Percentiles rank a stretch among this genome's conserved stretches.
These are phyloP conservation scores for Ascobolus immersus DNA, from an alignment of 495 filamentous ascomycete genomes.

Conservation along the genomic window DNA sequence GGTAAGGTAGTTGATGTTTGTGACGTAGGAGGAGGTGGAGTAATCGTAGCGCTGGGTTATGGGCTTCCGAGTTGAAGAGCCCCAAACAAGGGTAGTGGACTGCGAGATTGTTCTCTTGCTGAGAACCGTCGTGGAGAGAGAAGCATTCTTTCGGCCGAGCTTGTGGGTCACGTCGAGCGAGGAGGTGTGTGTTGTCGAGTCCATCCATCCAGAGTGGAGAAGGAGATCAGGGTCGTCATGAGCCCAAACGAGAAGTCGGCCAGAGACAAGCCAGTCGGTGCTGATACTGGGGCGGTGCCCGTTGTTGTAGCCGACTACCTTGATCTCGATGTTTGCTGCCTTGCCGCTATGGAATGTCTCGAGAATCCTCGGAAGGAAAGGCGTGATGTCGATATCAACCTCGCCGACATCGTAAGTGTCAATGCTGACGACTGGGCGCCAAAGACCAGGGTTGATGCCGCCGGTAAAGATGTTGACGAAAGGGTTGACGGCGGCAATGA, in stretches of 20 bases:
- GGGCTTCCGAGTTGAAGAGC: slow-evolving; percentile 28
- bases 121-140: slow-evolving; percentile 3
- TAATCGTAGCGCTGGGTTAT: slow-evolving; percentile 34
- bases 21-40: too few relatives aligned
- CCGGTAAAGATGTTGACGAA: slow-evolving; percentile 77
- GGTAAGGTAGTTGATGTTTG: too few relatives aligned
- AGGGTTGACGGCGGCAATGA: slow-evolving; percentile 64
- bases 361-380: slow-evolving; percentile 43
- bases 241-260: slow-evolving; percentile 56
- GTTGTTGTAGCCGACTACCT: slow-evolving; percentile 35
- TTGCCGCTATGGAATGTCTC: too few relatives aligned
- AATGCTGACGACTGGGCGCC: slow-evolving; percentile 65
- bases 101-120: slow-evolving; percentile 10
- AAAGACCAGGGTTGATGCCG: slow-evolving; percentile 55
- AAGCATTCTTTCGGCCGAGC: neutral
- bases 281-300: slow-evolving; percentile 34
- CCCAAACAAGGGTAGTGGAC: slow-evolving; percentile 11
- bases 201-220: too few relatives aligned
- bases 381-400: slow-evolving; percentile 65
- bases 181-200: slow-evolving; percentile 28
- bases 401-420: slow-evolving; percentile 61
- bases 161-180: too few relatives aligned
- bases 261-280: slow-evolving; percentile 60
- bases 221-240: slow-evolving; percentile 22
- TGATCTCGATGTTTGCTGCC: too few relatives aligned